A percentile compares a stretch with the other conserved stretches of the same genome.
These are phyloP conservation scores for Lachnellula subtilissima DNA, from an alignment of 2,329 filamentous ascomycete genomes.

Conservation along the genomic window DNA sequence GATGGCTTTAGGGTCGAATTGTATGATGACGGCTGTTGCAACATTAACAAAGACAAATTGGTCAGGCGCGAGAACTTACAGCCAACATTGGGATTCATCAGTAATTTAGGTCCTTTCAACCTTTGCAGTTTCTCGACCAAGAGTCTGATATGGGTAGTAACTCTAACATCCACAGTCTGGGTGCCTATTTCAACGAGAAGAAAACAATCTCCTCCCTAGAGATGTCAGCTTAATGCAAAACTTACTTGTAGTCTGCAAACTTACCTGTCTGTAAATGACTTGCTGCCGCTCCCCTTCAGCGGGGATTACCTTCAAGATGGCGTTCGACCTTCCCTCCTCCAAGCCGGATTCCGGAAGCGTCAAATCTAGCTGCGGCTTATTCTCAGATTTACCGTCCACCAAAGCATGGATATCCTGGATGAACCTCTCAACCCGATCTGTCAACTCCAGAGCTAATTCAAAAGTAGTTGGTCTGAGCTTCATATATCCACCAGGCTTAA, in stretches of 20 bases:
- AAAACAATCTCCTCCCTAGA: conserved; percentile 15
- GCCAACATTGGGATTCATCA: conserved; percentile 46
- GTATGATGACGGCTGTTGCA: conserved; percentile 37
- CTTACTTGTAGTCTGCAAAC: not conserved
- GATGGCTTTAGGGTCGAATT: conserved; percentile 40
- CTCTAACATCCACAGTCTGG: conserved; percentile 13
- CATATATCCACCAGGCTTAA: conserved; percentile 53
- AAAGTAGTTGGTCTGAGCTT: conserved; percentile 46
- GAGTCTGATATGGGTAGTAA: conserved; percentile 14
- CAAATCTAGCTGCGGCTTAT: conserved; percentile 7
- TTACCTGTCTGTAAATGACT: conserved; percentile 17
- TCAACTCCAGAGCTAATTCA: conserved; percentile 43
- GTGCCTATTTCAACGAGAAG: conserved; percentile 17
- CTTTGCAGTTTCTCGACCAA: conserved; percentile 25
- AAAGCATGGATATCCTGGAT: conserved; percentile 34
- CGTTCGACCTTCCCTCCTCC: conserved; percentile 6
- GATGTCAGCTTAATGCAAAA: not conserved
- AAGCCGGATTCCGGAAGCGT: conserved; percentile 7
- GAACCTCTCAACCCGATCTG: conserved; percentile 40
- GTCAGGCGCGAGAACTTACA: conserved; percentile 33
- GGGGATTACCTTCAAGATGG: conserved; percentile 9
- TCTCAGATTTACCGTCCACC: conserved; percentile 3
- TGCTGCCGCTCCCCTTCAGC: conserved; percentile 7
- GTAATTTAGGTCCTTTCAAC: conserved; percentile 33
- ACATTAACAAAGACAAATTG: not conserved